A percentile compares a stretch with the other conserved stretches of the same genome.
Conservation (phyloP, 495 filamentous ascomycete genomes). For the Aspergillus sclerotiicarbonarius region DNA sequence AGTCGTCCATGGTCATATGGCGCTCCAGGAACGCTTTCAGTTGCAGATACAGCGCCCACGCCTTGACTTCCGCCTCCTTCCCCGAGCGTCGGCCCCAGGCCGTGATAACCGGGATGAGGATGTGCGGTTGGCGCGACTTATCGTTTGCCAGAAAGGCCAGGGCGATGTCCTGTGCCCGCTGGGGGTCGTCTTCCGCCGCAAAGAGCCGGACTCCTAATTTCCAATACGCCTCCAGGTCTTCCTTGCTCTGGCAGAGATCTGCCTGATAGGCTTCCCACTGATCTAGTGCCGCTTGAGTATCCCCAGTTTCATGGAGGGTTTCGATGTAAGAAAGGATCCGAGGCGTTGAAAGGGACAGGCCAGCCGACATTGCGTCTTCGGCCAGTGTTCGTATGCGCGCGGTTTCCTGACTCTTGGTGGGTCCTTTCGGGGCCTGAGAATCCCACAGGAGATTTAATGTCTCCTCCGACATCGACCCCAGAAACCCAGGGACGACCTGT, state of each 20-base stretch:
- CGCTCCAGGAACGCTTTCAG: constrained; percentile 58
- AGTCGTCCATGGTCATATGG: constrained; percentile 70
- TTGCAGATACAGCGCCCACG: constrained; percentile 66
- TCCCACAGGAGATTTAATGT: constrained; percentile 42
- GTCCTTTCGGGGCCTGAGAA: constrained; percentile 47
- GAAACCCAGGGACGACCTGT: constrained; percentile 36
- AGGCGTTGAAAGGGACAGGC: constrained; percentile 48
- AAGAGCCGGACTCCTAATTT: constrained; percentile 69
- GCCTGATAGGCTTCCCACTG: constrained; percentile 60
- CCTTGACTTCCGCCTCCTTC: constrained; percentile 47
- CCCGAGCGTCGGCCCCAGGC: constrained; percentile 36
- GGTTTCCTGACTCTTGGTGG: constrained; percentile 43
- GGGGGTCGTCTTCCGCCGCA: constrained; percentile 54
- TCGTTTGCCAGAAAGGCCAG: constrained; percentile 54
- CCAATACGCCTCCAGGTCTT: constrained; percentile 57
- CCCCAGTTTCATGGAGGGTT: constrained; percentile 59
- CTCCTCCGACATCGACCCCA: constrained; percentile 33
- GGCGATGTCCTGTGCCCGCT: constrained; percentile 62
- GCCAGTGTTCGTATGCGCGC: constrained; percentile 57
- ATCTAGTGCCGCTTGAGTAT: constrained; percentile 57
- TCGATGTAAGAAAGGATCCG: constrained; percentile 66
- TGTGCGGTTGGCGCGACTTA: constrained; percentile 50
- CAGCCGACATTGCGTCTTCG: constrained; percentile 59
- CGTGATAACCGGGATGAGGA: constrained; percentile 64
- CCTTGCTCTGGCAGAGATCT: constrained; percentile 51